Evolutionary conservation across 2,329 filamentous ascomycete genomes (phyloP).

Genomic region (Fusarium sulawesiense): DNA sequence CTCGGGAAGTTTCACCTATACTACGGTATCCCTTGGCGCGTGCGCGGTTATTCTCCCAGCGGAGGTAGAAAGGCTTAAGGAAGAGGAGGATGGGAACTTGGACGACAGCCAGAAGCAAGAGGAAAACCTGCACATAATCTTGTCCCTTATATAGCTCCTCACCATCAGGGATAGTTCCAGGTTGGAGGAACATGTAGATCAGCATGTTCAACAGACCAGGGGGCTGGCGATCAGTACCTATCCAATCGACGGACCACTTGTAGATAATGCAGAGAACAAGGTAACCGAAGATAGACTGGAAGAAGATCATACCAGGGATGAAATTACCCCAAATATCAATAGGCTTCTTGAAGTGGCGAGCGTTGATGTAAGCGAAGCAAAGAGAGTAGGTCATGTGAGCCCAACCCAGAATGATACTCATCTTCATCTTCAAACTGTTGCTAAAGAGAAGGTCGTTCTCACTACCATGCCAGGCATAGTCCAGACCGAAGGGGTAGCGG

Average conservation of each 20-base stretch:
- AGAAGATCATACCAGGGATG: constrained; percentile 98
- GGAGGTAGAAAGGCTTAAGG: constrained; percentile 94
- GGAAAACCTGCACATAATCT: constrained; percentile 76
- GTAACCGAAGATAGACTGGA: constrained; percentile 98
- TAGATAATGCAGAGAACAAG: constrained; percentile 93
- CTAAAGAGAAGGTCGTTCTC: constrained; percentile 95
- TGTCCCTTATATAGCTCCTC: constrained; percentile 84
- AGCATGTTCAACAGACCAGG: constrained; percentile 97
- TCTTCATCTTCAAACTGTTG: constrained; percentile 99
- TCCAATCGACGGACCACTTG: constrained; percentile 96
- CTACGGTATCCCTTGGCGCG: constrained; percentile 91
- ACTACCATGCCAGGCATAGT: constrained; percentile 95
- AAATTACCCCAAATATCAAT: constrained; percentile 99
- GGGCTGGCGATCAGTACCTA: constrained; percentile 69
- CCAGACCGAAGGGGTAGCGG: constrained; percentile 94
- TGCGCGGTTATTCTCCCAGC: constrained; percentile 91
- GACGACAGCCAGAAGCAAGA: constrained; percentile 83
- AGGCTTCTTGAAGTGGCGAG: constrained; percentile 90
- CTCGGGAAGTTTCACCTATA: constrained; percentile 86
- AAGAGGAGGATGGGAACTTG: constrained; percentile 94
- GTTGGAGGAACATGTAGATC: constrained; percentile 98
- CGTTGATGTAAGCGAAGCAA: constrained; percentile 92
- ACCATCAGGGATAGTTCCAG: constrained; percentile 71
- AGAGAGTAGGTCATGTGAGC: constrained; percentile 98
- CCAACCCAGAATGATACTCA: constrained; percentile 98